Evolutionary conservation across 2,329 filamentous ascomycete genomes (phyloP).

Genomic region (Cladobotryum mycophilum): DNA sequence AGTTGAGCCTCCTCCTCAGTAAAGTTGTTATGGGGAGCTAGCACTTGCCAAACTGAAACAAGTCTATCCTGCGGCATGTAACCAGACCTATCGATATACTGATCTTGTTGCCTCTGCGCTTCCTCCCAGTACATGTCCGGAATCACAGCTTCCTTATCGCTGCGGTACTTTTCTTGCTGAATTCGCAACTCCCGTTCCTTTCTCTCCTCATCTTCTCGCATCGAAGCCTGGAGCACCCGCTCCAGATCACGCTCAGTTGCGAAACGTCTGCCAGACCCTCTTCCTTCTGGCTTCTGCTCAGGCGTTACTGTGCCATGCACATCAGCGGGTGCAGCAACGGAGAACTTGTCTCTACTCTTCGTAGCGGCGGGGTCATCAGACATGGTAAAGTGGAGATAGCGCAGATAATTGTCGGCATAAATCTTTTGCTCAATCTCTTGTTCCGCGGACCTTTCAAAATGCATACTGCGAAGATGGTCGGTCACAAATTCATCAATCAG

Average conservation of each 20-base stretch:
- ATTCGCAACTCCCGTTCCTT: constrained; percentile 59
- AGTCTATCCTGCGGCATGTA: constrained; percentile 59
- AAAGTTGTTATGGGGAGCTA: constrained; percentile 70
- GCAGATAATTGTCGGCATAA: constrained; percentile 44
- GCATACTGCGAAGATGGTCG: constrained; percentile 37
- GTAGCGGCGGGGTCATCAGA: constrained; percentile 49
- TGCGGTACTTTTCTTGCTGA: constrained; percentile 64
- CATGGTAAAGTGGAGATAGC: constrained; percentile 49
- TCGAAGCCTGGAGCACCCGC: constrained; percentile 64
- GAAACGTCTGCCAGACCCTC: constrained; percentile 50
- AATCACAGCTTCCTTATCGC: constrained; percentile 69
- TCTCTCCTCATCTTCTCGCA: constrained; percentile 63
- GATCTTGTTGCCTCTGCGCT: constrained; percentile 50
- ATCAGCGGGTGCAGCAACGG: constrained; percentile 32
- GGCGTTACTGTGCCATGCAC: constrained; percentile 33
- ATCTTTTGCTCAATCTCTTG: constrained; percentile 34
- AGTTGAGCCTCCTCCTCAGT: constrained; percentile 61
- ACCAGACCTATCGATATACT: constrained; percentile 61
- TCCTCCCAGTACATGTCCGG: constrained; percentile 62
- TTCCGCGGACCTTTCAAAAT: constrained; percentile 28
- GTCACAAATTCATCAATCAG: constrained; percentile 41
- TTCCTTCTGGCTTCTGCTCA: constrained; percentile 52
- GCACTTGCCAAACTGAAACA: constrained; percentile 63
- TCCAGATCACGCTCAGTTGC: constrained; percentile 69
- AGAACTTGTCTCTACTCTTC: constrained; percentile 51